phyloP scores from a whole-genome alignment of 441 rosid species.

The Jatropha podagrica region DNA sequence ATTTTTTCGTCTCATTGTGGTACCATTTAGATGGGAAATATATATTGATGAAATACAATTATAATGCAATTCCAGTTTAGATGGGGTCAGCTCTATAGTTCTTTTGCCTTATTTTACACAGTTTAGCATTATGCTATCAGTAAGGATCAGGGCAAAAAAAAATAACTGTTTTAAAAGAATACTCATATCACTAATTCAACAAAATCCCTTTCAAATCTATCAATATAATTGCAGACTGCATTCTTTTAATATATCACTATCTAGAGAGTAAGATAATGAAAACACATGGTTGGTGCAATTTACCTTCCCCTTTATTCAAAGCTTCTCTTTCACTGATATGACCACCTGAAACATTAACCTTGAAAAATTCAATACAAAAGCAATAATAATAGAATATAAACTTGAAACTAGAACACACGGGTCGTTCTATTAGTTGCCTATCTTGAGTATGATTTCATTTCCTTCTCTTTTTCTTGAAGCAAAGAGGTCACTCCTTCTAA shows the following conservation, averaged over 20 bases:
- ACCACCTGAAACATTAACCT: constrained; percentile 37
- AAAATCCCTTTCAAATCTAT: not conserved
- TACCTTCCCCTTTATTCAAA: constrained; percentile 49
- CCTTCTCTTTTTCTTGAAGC: not conserved
- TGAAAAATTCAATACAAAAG: constrained; percentile 9
- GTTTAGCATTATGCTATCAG: not conserved
- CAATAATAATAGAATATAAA: not conserved
- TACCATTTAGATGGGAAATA: not conserved
- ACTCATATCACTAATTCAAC: not conserved
- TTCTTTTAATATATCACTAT: not conserved
- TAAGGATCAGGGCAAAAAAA: not conserved
- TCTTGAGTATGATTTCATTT: not conserved
- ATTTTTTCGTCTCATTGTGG: not conserved
- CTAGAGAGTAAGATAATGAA: not conserved
- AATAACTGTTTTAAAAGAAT: not conserved
- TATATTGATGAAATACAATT: not conserved
- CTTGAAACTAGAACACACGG: not conserved
- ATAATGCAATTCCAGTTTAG: not conserved
- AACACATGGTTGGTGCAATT: not conserved
- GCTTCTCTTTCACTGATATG: constrained; percentile 38
- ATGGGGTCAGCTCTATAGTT: not conserved
- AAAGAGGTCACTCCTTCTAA: not conserved
- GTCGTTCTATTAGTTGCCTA: not conserved
- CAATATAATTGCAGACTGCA: not conserved
- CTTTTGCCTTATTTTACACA: not conserved